phyloP scores from a whole-genome alignment of 1,139 yeast genomes.

The Yamadazyma aaseri region DNA sequence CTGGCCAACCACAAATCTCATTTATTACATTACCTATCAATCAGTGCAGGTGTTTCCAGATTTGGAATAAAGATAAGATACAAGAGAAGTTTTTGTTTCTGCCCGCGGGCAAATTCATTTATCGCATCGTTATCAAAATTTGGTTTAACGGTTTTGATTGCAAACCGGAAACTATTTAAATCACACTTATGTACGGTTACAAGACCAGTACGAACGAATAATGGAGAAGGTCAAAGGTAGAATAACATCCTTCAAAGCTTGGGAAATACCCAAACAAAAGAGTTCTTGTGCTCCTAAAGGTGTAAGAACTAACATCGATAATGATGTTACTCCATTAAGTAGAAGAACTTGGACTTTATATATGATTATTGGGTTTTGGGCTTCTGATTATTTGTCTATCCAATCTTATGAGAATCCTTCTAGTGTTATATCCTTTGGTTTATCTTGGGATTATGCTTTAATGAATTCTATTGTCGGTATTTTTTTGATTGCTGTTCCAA shows the following conservation, averaged over 20 bases:
- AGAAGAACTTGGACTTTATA: slow-evolving; percentile 16
- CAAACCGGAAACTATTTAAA: too few species aligned
- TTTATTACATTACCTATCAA: too few species aligned
- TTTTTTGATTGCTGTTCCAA: slow-evolving; percentile 28
- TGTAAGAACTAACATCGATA: slow-evolving; percentile 16
- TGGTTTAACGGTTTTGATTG: too few species aligned
- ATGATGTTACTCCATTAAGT: slow-evolving; percentile 13
- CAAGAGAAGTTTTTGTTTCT: too few species aligned
- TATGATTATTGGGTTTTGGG: slow-evolving; percentile 17
- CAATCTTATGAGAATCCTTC: slow-evolving; percentile 15
- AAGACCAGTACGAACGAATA: too few species aligned
- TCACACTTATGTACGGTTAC: too few species aligned
- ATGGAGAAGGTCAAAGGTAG: background rate
- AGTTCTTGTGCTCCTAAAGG: slow-evolving; percentile 17
- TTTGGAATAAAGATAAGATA: too few species aligned
- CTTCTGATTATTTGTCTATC: slow-evolving; percentile 15
- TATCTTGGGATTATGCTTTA: slow-evolving; percentile 33
- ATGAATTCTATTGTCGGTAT: slow-evolving; percentile 28
- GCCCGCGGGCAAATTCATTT: too few species aligned
- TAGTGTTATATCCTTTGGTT: slow-evolving; percentile 18
- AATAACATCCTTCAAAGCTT: slow-evolving; percentile 6
- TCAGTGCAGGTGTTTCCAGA: too few species aligned
- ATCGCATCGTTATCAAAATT: too few species aligned
- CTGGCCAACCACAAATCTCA: too few species aligned
- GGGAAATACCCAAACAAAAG: slow-evolving; percentile 15